Evolutionary conservation across 768 basidiomycete species (phyloP).

Genomic region (Lactarius quietus): DNA sequence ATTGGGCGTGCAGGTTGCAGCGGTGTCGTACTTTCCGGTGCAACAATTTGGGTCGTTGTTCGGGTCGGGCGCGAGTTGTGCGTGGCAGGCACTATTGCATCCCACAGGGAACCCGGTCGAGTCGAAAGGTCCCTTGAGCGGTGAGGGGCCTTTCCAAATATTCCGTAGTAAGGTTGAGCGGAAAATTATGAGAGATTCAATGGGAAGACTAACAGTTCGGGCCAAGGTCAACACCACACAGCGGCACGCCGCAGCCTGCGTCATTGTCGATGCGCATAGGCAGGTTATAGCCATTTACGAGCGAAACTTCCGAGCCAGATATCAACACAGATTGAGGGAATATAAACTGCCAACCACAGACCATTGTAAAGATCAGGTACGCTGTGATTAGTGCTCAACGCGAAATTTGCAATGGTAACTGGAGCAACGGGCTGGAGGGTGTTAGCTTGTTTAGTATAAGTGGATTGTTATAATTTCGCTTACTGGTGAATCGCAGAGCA

Average conservation of each 20-base stretch:
- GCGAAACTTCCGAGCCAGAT: slow-evolving; percentile 30
- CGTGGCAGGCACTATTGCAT: no score
- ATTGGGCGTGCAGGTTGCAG: no score
- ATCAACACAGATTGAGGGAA: no score
- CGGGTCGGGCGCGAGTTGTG: slow-evolving; percentile 38
- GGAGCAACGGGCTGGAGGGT: slow-evolving; percentile 34
- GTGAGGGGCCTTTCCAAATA: slow-evolving; percentile 32
- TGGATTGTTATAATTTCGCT: slow-evolving; percentile 1
- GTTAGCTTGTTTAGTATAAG: neutral
- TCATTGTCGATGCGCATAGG: slow-evolving; percentile 33
- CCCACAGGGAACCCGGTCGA: slow-evolving; percentile 38
- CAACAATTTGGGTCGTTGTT: no score
- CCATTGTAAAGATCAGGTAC: no score
- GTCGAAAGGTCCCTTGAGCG: slow-evolving; percentile 37
- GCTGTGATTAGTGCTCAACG: slow-evolving; percentile 33
- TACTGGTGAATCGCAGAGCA: slow-evolving; percentile 38
- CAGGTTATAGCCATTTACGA: no score
- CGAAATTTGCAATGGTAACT: slow-evolving; percentile 38
- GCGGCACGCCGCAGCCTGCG: slow-evolving; percentile 33
- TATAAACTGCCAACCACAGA: neutral
- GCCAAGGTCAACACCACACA: slow-evolving; percentile 38
- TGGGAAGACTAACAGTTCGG: slow-evolving; percentile 30
- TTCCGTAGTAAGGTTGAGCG: neutral
- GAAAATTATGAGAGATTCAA: neutral
- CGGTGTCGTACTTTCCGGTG: no score